Percentiles rank a stretch among this genome's conserved stretches.
These are phyloP conservation scores for Smittium culicis DNA, from an alignment of 371 early-diverging fungal species.

Conservation along the genomic window DNA sequence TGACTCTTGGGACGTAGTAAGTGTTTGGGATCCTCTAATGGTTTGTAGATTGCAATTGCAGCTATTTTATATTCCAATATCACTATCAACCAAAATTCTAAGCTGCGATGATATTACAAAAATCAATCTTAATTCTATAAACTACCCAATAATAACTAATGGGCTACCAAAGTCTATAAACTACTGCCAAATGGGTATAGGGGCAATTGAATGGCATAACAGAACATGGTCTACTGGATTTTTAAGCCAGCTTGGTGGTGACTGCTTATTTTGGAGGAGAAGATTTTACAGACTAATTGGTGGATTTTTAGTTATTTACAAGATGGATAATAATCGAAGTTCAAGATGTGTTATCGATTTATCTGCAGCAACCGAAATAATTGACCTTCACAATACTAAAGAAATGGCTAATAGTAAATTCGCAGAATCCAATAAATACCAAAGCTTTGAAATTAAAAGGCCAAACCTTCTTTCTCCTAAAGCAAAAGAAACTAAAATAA, in stretches of 20 bases:
- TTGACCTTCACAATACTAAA: constrained; percentile 15
- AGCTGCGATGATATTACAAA: neutral
- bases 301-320: constrained; percentile 32
- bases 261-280: constrained; percentile 35
- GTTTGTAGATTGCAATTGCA: constrained; percentile 29
- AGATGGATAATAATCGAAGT: constrained; percentile 21
- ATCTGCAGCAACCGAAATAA: constrained; percentile 24
- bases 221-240: constrained; percentile 31
- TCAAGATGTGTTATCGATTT: constrained; percentile 30
- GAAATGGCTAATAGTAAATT: neutral
- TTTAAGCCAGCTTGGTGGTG: constrained; percentile 36
- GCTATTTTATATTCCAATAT: constrained; percentile 30
- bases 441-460: neutral
- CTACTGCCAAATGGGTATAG: constrained; percentile 30
- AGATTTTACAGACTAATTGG: constrained; percentile 33
- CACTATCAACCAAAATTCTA: neutral
- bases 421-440: neutral
- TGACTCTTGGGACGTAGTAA: constrained; percentile 34
- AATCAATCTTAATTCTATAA: neutral
- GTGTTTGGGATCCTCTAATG: constrained; percentile 31
- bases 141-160: constrained; percentile 3
- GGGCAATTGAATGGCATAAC: constrained; percentile 33
- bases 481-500: neutral
- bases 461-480: neutral
- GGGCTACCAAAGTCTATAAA: constrained; percentile 27